Evolutionary conservation across 768 basidiomycete species (phyloP), one percentile per base, ranked within the genome.

Genomic region (Porphyrellus cyaneotinctus): DNA sequence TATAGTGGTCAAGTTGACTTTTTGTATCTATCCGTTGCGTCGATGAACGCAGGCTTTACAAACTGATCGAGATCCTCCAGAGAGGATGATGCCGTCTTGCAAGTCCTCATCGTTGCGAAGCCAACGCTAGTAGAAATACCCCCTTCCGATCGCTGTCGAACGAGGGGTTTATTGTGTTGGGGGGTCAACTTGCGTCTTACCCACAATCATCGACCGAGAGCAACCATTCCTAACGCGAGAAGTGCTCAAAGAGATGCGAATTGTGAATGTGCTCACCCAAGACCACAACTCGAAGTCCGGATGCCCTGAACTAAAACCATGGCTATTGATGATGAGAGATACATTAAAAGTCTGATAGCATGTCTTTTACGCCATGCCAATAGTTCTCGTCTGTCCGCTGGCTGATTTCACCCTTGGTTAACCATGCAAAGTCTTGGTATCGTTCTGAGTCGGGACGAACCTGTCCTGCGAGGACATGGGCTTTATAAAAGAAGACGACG

Each of bases 371-470:
- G 47, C 80, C 79, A 42, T 75, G 62, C 91, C 91, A 95, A 62
- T 93, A 95, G 38, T 78, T 70, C 58, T 69, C 66, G 48, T 82
- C 76, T n/a, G 93, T 83, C 48, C 78, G 78, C 13, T 78, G 72
- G 66, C 85, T 74, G 41, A 97, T 84, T 75, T 99, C 95, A 66
- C 91, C 79, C 71, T 93, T 92, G 45, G 92, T 95, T 54, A 97
- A 75, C 95, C 95, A 98, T 8, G 91, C 94, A 72, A 90, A 95
- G 62, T 90, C 89, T 45, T 75, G 72, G 54, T 88, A 73, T 20
- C 71, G 66, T 57, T 77, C 69, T n/a, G 74, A 65, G 30, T 80
- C 67, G 17, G 86, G 83, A 18, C 73, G 75, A 30, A 85, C 87
- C 68, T 94, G 89, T 17, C 95, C 95, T 2, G 91, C 85, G 63